Base-by-base conservation (phyloP, 768 basidiomycete genomes). In the Sistotremastrum niveocremeum region DNA sequence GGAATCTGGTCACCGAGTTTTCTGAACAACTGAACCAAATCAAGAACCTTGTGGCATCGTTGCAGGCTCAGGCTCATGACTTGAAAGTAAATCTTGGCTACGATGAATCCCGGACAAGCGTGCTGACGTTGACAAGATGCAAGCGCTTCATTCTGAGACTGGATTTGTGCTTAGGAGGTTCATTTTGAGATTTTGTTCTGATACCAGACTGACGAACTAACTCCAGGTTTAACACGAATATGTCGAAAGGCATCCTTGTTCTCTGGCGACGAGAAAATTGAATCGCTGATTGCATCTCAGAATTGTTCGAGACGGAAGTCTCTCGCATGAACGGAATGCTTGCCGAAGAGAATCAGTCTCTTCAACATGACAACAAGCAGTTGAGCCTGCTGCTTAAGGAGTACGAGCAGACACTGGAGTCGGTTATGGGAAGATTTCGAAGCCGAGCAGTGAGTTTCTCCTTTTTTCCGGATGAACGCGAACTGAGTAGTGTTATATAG, bases 341-440 rank as follows among this genome's bases (percentile, higher is more conserved):
- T 56, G 65, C 73, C 4, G 64, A 73, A 28, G 93, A 99, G 61
- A 99, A 98, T 59, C 81, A 84, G 54, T 64, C 67, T 5, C 67
- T 99, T 38, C 77, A 86, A 55, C 77, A 94, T 54, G 95, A 98
- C 65, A 99, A 98, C 69, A 94, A 95, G 60, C 94, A 98, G 54
- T 72, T 99, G 33, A 86, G 82, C 52, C 67, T 73, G 4, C 68
- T 99, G 45, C 81, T 98, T 55, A 91, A 91, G 56, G 95, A 99
- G 60, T 98, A 95, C 57, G 95, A 99, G 60, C 84, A 88, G 57
- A 97, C 94, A 1, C 66, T 99, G 33, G 95, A 99, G 62, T 85
- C 74, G 5, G 77, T 98, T 39, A 99, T 99, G 95, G 76, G 80
- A 47, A 72, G 73, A 47, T 99, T 99, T 65, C 73, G 95, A 47